phyloP scores from a whole-genome alignment of 345 rosid species.

The Gossypium longicalyx region DNA sequence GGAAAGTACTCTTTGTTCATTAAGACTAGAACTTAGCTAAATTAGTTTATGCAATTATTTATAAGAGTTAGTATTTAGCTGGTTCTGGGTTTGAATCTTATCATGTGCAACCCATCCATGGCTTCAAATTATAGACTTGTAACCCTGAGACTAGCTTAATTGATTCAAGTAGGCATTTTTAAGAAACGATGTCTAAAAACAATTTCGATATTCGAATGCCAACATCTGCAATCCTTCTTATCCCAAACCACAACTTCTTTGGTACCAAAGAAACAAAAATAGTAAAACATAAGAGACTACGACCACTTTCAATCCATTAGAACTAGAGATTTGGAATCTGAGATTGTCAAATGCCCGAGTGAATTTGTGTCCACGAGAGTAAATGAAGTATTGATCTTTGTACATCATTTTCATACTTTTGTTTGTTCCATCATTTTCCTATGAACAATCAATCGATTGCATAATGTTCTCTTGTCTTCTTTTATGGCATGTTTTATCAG shows the following conservation, averaged over 20 bases:
- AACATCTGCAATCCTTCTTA: background rate
- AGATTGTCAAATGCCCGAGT: background rate
- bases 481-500: conserved; percentile 26
- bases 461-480: background rate
- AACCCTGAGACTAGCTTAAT: background rate
- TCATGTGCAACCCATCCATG: background rate
- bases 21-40: background rate
- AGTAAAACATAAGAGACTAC: background rate
- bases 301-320: background rate
- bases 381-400: background rate
- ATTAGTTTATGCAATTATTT: background rate
- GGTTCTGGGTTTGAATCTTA: background rate
- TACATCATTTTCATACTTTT: background rate
- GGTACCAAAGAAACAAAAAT: background rate
- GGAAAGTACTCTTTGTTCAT: background rate
- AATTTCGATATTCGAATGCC: too few relatives aligned
- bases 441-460: background rate
- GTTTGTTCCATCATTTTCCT: background rate
- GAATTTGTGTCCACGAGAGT: background rate
- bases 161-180: background rate
- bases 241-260: background rate
- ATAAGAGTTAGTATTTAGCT: background rate
- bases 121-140: background rate
- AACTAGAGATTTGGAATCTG: background rate
- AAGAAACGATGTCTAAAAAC: background rate